phyloP scores from a whole-genome alignment of 768 basidiomycete species.

The Botryobasidium botryosum region DNA sequence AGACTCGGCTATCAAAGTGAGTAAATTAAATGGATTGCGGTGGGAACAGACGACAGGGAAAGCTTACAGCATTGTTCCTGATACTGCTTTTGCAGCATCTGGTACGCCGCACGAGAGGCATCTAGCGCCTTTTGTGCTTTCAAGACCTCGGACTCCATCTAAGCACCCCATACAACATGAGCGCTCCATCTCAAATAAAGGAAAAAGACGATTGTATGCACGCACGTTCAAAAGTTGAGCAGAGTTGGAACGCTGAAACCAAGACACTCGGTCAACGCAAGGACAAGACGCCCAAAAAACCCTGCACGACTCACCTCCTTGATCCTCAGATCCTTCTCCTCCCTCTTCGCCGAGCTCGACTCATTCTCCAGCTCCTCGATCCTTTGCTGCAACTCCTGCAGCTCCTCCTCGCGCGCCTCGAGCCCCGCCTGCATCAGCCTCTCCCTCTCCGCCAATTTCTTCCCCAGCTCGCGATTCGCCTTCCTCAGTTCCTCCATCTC shows the following conservation, averaged over 20 bases:
- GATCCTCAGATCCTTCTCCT: conserved; percentile 79
- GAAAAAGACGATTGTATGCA: neutral
- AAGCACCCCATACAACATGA: conserved; percentile 9
- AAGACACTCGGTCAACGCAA: conserved; percentile 12
- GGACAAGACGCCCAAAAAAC: conserved; percentile 11
- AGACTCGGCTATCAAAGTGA: conserved; percentile 36
- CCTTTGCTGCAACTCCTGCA: conserved; percentile 60
- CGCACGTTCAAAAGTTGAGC: conserved; percentile 42
- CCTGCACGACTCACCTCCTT: conserved; percentile 46
- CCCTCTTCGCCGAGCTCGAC: conserved; percentile 61
- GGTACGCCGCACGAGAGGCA: conserved; percentile 50
- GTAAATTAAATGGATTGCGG: neutral
- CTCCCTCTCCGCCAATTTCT: conserved; percentile 63
- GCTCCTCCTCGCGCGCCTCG: conserved; percentile 60
- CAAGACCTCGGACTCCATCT: conserved; percentile 53
- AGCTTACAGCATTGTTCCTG: conserved; percentile 68
- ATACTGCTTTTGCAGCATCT: conserved; percentile 71
- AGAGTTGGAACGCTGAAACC: conserved; percentile 38
- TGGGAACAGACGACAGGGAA: neutral
- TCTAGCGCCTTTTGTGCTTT: conserved; percentile 63
- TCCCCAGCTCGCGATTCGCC: conserved; percentile 53
- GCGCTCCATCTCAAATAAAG: neutral
- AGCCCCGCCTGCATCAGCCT: conserved; percentile 46
- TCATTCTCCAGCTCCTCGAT: conserved; percentile 68
- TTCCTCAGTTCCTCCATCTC: conserved; percentile 49